Percentiles rank a stretch among this genome's conserved stretches.
Evolutionary conservation across 768 basidiomycete species (phyloP).

Genomic region (Filobasidium floriforme): DNA sequence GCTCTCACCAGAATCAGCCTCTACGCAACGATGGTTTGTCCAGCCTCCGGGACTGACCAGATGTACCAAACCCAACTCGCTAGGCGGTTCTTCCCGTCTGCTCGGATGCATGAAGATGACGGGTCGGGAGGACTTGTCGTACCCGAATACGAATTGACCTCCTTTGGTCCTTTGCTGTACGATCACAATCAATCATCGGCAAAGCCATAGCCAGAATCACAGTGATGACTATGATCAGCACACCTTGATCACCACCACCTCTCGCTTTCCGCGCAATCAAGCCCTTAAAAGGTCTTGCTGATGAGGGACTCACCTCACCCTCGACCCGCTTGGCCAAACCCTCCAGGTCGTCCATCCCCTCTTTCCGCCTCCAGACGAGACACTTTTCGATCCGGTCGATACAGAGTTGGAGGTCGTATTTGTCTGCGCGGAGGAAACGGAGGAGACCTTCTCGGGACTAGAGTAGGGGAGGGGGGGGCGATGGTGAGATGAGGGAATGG

Average conservation of each 20-base stretch:
- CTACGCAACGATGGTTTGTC: background rate
- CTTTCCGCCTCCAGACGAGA: conserved; percentile 38
- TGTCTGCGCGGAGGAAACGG: conserved; percentile 11
- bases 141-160: conserved; percentile 21
- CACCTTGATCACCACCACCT: too few species aligned
- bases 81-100: conserved; percentile 20
- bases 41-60: conserved; percentile 25
- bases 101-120: conserved; percentile 40
- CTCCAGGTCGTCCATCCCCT: conserved; percentile 33
- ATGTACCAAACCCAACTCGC: conserved; percentile 29
- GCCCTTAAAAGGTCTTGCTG: too few species aligned
- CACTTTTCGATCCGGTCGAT: conserved; percentile 34
- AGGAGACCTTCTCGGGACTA: conserved; percentile 19
- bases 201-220: too few species aligned
- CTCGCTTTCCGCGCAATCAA: too few species aligned
- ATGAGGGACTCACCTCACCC: conserved; percentile 32
- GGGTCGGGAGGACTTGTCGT: conserved; percentile 25
- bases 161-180: conserved; percentile 13
- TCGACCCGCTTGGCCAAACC: conserved; percentile 30
- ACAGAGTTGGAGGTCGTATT: background rate
- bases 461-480: background rate
- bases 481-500: background rate
- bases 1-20: background rate
- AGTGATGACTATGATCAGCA: too few species aligned
- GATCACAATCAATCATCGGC: too few species aligned